Evolutionary conservation across 2,329 filamentous ascomycete genomes (phyloP), one percentile per base, ranked within the genome.

Genomic region (Incumbomyces delicatus): DNA sequence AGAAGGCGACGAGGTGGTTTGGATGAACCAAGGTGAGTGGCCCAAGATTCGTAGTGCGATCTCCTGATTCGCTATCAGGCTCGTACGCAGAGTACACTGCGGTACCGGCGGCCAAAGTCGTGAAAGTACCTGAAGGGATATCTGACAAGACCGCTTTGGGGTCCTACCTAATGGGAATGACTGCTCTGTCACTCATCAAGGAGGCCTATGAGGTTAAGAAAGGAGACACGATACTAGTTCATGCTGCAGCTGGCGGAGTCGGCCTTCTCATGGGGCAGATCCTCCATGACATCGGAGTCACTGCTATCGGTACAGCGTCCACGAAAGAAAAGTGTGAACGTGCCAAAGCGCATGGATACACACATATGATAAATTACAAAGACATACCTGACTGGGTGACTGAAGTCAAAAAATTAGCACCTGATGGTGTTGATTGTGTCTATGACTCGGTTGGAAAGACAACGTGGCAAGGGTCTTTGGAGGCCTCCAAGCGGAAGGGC

Each of bases 231-330:
- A 74, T 87, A 0, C 76, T 94, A 2, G 78, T 94, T n/a, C 87
- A 92, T 57, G 87, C 88, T 0, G 88, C 88, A 0, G 87, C 87
- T 0, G 88, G 88, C n/a, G 88, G 88, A 13, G 85, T 87, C 0
- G 86, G 85, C 0, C 68, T 82, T 34, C 77, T 85, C 65, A 73
- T 94, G 27, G 22, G 34, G 10, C 87, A 94, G 71, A 67, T 94
- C 55, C 68, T 94, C 34, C 77, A 75, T 54, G 70, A 75, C 1
- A 71, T 88, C 2, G 88, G 87, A 1, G 88, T 85, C 11, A 78
- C 77, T 55, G 79, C 83, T 17, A 92, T 95, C 58, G 88, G 81
- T 1, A 90, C 87, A 3, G 86, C 86, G 0, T 81, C 80, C 40
- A 83, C 81, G 31, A 63, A 70, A 5, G 85, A 83, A 63, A 94